Conservation (phyloP, 352 stramenopile genomes). For the Saprolegnia diclina region DNA sequence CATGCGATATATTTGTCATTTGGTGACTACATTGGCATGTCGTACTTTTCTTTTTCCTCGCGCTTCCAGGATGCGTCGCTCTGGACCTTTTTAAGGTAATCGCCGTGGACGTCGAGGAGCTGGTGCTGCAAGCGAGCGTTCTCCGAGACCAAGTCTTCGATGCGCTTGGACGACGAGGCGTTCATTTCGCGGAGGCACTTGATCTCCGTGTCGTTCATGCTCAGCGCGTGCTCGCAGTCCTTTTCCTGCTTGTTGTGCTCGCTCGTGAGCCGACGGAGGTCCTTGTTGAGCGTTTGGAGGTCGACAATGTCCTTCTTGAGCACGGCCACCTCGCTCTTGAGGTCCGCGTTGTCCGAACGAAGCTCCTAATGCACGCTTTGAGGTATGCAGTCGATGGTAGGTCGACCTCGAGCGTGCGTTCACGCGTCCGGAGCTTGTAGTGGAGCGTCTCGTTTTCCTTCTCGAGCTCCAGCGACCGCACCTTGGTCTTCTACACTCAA, state of each 20-base stretch:
- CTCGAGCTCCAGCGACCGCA: conserved; percentile 67
- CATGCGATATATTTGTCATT: background rate
- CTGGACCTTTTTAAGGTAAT: conserved; percentile 76
- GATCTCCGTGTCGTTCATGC: conserved; percentile 66
- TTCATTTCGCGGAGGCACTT: conserved; percentile 71
- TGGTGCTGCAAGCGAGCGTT: conserved; percentile 63
- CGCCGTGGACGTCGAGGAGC: conserved; percentile 70
- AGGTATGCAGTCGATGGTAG: background rate
- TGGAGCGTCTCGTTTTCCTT: conserved; percentile 70
- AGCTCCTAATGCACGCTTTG: conserved; percentile 34
- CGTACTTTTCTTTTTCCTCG: conserved; percentile 29
- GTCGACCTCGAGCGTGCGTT: conserved; percentile 49
- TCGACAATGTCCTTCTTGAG: conserved; percentile 61
- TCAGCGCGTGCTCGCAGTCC: conserved; percentile 19
- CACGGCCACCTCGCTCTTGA: conserved; percentile 51
- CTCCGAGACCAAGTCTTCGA: conserved; percentile 69
- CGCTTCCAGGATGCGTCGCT: conserved; percentile 44
- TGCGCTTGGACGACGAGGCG: conserved; percentile 67
- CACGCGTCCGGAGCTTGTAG: conserved; percentile 65
- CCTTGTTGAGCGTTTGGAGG: conserved; percentile 34
- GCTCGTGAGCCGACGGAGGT: conserved; percentile 32
- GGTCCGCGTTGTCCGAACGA: conserved; percentile 48
- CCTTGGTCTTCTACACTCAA: conserved; percentile 48
- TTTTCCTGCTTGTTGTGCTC: conserved; percentile 38
- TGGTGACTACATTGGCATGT: too few species aligned